Evolutionary conservation across 257 asterid genomes (phyloP), one percentile per base, ranked within the genome.

Genomic region (Capsicum chinense): DNA sequence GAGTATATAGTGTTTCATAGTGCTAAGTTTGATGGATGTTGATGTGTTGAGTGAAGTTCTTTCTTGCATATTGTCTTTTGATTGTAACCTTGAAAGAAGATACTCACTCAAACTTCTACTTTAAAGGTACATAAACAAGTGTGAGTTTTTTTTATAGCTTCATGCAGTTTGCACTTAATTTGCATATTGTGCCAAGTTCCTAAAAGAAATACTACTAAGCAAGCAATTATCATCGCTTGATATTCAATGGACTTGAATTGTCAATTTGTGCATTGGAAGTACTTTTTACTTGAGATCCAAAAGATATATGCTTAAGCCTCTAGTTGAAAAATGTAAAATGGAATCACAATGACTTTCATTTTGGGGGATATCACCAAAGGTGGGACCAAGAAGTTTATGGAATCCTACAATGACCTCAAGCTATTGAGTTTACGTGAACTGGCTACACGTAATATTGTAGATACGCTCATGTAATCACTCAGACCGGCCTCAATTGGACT

Each of bases 41-140:
- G 82, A 54, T 78, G 81, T 78, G 64, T 78, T 78, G 82, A 78
- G 64, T 78, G 66, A 76, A 54, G 66, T 33, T 76, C 63, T 76
- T 76, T 26, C 63, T 76, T 76, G 81, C 81, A 13, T 39, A 39
- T 76, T 76, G 66, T 33, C 64, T 78, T 54, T 52, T 78, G 82
- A 78, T 52, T 54, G 64, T 78, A 74, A 54, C 50, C 82, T 54
- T 78, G 64, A 78, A 78, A 26, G 64, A 78, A 54, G 81, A 54
- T 56, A 54, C 26, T 78, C 82, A 54, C 82, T 78, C 82, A 78
- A 74, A 76, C 62, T 52, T 76, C 19, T 52, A 76, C 81, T 76
- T 50, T 50, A 74, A 76, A 76, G 81, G 81, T 76, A 76, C 54
- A 76, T 76, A 52, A 76, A 54, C 82, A 54, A 78, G 82, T 54